Evolutionary conservation across 352 stramenopile genomes (phyloP), one percentile per base, ranked within the genome.

Genomic region (Phytophthora idaei): DNA sequence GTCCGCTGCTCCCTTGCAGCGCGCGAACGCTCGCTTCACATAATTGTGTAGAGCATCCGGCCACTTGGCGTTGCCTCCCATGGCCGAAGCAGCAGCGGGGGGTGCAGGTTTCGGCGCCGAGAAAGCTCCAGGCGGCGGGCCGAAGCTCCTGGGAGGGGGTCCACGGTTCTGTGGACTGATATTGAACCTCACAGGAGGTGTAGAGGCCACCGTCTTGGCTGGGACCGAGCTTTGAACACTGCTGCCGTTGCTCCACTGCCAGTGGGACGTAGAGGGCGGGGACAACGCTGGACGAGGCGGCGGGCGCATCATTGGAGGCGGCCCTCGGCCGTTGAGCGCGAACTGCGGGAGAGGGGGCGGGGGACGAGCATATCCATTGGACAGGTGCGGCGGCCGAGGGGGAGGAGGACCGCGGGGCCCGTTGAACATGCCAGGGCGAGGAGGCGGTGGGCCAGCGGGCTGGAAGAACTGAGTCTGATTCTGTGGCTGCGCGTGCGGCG

Each of bases 21-120:
- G 79, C 12, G 77, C 81, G 60, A 97, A 97, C 27, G 87, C 88
- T 2, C 85, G 81, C 70, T 95, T 93, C 46, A 97, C 88, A 49
- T 97, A 97, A 47, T 94, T 74, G 25, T 97, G 86, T 2, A 97
- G 73, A 2, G 86, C 73, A 37, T 92, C 83, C 3, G 89, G 89
- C 89, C 89, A 96, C 69, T 96, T 94, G 45, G 70, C 78, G 57
- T 76, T 89, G 31, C 69, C 61, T 48, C 45, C 67, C 41, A 73
- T 67, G 21, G 69, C 41, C 11, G 64, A 62, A 29, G 59, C 52
- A 31, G 64, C 50, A 25, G 57, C 36, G 0, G 55, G 29, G 21
- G 64, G 17, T n/a, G 70, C 29, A 44, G 72, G 54, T 4, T 27
- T 50, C 3, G 69, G 54, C 31, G 48, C 57, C 25, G 65, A 28